These are phyloP conservation scores for Pseudofabraea citricarpa DNA, from an alignment of 2,329 filamentous ascomycete genomes.

Conservation along the genomic window DNA sequence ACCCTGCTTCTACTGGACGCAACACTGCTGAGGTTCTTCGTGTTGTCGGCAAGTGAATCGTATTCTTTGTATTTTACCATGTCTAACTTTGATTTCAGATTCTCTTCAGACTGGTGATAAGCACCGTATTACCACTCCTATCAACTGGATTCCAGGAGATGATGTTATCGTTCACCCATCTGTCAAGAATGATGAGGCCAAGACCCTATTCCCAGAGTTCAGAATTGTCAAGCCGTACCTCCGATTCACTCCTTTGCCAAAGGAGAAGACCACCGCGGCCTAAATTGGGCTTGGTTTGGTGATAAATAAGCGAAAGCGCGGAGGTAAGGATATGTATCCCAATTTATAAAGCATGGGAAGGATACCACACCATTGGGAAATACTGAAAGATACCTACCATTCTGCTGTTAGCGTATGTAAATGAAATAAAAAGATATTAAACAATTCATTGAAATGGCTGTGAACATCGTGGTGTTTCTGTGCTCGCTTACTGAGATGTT, in stretches of 20 bases:
- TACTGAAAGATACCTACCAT: too few species aligned
- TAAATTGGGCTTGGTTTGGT: too few species aligned
- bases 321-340: too few species aligned
- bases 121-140: constrained; percentile 81
- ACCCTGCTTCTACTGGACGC: constrained; percentile 85
- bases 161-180: constrained; percentile 88
- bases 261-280: constrained; percentile 40
- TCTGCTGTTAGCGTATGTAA: too few species aligned
- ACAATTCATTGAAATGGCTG: too few species aligned
- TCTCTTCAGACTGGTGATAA: constrained; percentile 80
- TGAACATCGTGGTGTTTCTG: too few species aligned
- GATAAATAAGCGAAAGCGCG: too few species aligned
- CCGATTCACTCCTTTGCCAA: constrained; percentile 64
- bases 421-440: too few species aligned
- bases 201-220: constrained; percentile 60
- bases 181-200: constrained; percentile 79
- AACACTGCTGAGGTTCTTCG: constrained; percentile 77
- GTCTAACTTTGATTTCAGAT: too few species aligned
- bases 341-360: too few species aligned
- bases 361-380: too few species aligned
- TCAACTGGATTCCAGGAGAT: constrained; percentile 85
- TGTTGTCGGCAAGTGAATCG: constrained; percentile 42
- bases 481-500: too few species aligned
- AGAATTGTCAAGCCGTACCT: constrained; percentile 67
- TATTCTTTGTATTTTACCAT: not conserved